Percentiles rank a stretch among this genome's conserved stretches.
phyloP scores from a whole-genome alignment of 1,284 basidiomycete genomes.

The Cryptococcus deneoformans region DNA sequence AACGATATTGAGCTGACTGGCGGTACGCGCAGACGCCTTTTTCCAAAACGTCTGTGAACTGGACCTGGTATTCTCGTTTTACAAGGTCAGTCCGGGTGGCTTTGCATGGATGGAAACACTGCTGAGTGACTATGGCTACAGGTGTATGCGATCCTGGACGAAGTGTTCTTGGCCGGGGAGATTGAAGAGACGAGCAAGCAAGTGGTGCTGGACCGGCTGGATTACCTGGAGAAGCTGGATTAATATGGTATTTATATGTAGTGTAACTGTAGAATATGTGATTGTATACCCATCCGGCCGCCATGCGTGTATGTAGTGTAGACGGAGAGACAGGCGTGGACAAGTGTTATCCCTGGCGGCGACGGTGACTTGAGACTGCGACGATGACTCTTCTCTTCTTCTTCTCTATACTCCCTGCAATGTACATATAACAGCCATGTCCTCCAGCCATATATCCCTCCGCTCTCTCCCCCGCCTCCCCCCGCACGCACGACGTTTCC shows the following conservation, averaged over 20 bases:
- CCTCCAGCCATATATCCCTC: neutral
- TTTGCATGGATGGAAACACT: neutral
- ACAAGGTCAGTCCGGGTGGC: constrained; percentile 64
- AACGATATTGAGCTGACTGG: neutral
- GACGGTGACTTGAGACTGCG: neutral
- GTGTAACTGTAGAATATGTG: neutral
- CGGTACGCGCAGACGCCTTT: constrained; percentile 70
- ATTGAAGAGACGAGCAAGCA: constrained; percentile 98
- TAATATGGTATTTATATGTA: constrained; percentile 40
- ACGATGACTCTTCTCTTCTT: neutral
- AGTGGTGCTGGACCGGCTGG: constrained; percentile 83
- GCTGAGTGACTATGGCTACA: constrained; percentile 34
- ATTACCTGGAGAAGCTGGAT: constrained; percentile 86
- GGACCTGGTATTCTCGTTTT: constrained; percentile 97
- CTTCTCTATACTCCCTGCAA: neutral
- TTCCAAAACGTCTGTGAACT: constrained; percentile 98
- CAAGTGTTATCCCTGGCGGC: neutral
- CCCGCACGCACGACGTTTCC: neutral
- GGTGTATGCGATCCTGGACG: constrained; percentile 97
- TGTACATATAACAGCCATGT: neutral
- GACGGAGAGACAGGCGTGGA: neutral
- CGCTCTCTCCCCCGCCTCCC: neutral
- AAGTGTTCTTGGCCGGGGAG: constrained; percentile 98
- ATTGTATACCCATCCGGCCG: neutral
- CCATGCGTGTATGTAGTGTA: neutral